These are phyloP conservation scores for Globisporangium splendens DNA, from an alignment of 352 stramenopile genomes.

Conservation along the genomic window DNA sequence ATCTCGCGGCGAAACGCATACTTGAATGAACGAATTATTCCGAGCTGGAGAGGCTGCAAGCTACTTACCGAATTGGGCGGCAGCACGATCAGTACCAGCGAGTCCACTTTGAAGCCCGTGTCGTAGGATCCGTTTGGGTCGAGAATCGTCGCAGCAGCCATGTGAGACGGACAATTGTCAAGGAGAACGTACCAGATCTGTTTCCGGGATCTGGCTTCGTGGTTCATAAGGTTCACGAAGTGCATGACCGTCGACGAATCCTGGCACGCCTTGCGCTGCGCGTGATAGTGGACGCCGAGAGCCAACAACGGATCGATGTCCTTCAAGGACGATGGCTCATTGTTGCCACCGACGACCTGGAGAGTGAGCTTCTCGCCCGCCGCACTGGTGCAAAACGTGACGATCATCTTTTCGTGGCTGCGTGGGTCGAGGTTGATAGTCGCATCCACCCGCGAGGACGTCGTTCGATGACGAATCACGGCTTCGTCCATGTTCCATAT, in stretches of 20 bases:
- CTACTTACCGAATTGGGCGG: constrained; percentile 35
- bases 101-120: constrained; percentile 60
- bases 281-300: constrained; percentile 44
- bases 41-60: constrained; percentile 58
- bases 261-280: constrained; percentile 39
- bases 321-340: constrained; percentile 32
- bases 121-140: constrained; percentile 56
- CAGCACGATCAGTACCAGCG: constrained; percentile 60
- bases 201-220: constrained; percentile 47
- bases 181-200: constrained; percentile 72
- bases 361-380: constrained; percentile 61
- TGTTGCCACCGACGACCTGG: constrained; percentile 51
- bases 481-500: constrained; percentile 78
- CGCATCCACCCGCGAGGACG: constrained; percentile 27
- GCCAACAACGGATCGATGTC: constrained; percentile 28
- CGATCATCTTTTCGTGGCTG: constrained; percentile 46
- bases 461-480: constrained; percentile 42
- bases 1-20: constrained; percentile 56
- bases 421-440: constrained; percentile 44
- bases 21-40: constrained; percentile 56
- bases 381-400: constrained; percentile 55
- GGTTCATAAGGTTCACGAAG: constrained; percentile 59
- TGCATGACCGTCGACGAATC: constrained; percentile 49
- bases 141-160: constrained; percentile 56
- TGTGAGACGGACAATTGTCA: constrained; percentile 57